These are phyloP conservation scores for Flaveria linearis DNA, from an alignment of 129 eudicot genomes.

Conservation along the genomic window DNA sequence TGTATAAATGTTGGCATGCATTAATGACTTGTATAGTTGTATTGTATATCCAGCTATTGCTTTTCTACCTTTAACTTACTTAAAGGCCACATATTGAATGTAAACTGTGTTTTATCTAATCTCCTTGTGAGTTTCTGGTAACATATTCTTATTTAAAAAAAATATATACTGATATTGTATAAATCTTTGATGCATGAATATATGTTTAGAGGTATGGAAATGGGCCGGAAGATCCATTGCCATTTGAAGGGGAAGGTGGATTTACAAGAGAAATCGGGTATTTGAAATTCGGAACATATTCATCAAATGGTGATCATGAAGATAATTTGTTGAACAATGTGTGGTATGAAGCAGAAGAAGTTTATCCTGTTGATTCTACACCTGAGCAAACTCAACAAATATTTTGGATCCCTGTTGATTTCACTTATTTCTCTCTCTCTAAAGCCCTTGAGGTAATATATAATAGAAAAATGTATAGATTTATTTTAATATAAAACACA, in stretches of 20 bases:
- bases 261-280: conserved; percentile 63
- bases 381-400: conserved; percentile 63
- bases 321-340: conserved; percentile 55
- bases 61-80: too few species aligned
- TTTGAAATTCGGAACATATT: conserved; percentile 44
- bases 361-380: conserved; percentile 56
- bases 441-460: conserved; percentile 43
- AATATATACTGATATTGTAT: not conserved
- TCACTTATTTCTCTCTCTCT: conserved; percentile 39
- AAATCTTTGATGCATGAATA: conserved; percentile 11
- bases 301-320: conserved; percentile 25
- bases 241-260: conserved; percentile 68
- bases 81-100: too few species aligned
- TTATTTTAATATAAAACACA: too few species aligned
- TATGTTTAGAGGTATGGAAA: conserved; percentile 53
- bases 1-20: not conserved
- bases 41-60: too few species aligned
- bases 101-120: not conserved
- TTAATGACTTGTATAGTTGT: too few species aligned
- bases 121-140: too few species aligned
- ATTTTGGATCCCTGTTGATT: conserved; percentile 63
- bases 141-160: not conserved
- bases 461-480: too few species aligned
- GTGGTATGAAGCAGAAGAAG: conserved; percentile 73
- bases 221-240: conserved; percentile 52